Conservation (phyloP, 768 basidiomycete genomes). For the Candolleomyces efflorescens region DNA sequence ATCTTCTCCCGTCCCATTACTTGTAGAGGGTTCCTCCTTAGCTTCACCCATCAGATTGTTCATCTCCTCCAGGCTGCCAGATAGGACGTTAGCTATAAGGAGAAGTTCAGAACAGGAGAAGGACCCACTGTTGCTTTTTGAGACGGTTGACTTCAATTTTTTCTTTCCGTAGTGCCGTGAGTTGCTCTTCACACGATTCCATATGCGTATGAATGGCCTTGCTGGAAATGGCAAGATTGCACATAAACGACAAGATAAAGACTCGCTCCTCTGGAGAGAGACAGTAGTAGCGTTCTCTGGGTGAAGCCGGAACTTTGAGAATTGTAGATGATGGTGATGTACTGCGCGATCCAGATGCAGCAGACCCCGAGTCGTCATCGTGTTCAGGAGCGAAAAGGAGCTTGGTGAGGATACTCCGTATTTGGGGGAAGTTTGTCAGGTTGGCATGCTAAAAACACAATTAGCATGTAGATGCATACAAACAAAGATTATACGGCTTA, state of each 20-base stretch:
- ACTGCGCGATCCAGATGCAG: conserved; percentile 44
- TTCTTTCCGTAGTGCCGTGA: conserved; percentile 92
- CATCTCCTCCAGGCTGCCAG: conserved; percentile 68
- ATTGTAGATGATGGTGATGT: conserved; percentile 40
- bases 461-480: conserved; percentile 4
- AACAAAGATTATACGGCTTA: conserved; percentile 36
- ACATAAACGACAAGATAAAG: conserved; percentile 82
- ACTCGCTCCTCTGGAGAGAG: conserved; percentile 79
- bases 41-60: conserved; percentile 53
- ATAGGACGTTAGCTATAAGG: neutral
- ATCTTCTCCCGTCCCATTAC: conserved; percentile 54
- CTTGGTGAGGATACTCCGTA: conserved; percentile 67
- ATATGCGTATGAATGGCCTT: conserved; percentile 85
- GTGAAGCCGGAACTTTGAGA: conserved; percentile 44
- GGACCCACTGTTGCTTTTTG: conserved; percentile 74
- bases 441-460: conserved; percentile 60
- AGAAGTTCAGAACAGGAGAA: neutral
- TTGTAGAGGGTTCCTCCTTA: conserved; percentile 42
- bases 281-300: conserved; percentile 66
- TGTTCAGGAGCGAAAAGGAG: conserved; percentile 67
- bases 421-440: conserved; percentile 61
- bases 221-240: conserved; percentile 85
- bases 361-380: conserved; percentile 34
- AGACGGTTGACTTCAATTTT: conserved; percentile 92
- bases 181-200: conserved; percentile 83